Base-by-base conservation (phyloP, 352 stramenopile species). In the Elongisporangium prolatum region DNA sequence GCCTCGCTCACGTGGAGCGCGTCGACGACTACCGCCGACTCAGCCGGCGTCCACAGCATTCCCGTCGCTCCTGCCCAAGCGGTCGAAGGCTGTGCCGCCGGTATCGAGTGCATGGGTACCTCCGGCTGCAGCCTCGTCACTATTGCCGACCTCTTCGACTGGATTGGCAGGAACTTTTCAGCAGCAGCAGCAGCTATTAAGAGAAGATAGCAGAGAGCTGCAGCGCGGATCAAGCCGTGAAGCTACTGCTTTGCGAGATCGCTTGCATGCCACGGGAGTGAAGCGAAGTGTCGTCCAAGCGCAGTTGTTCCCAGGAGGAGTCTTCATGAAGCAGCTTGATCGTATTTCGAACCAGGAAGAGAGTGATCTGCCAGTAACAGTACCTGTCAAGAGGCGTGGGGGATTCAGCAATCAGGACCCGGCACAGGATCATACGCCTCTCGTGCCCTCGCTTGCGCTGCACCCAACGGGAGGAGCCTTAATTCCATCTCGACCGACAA, bases 241-340 rank as follows among this genome's bases (percentile, higher is more conserved):
- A 44, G 34, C 21, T 0, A 48, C 56, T 9, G n/a, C 57, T 1
- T 52, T 91, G 17, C 55, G 67, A 0, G 65, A 80, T 16, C 71
- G 83, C 8, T 63, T 93, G 7, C 80, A 88, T 20, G 73, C 77
- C n/a, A 75, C 69, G 5, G 83, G 83, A 0, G 34, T 89, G 21
- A 81, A 86, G 52, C 70, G 76, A 7, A 88, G 70, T 48, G 68
- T 88, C 21, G 70, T 81, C 2, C 73, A 90, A 40, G 67, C 77
- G 3, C 71, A 77, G 57, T 21, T 88, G 17, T 76, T 84, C 59
- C 74, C 67, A 10, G 50, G 34, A 44, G 34, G 34, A 44, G 34
- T 17, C 11, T 13, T 13, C 34, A 44, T 17, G 34, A 44, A 44
- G 34, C 34, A 68, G 24, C 24, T 7, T 7, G 24, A 34, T 7